These are phyloP conservation scores for Phytophthora sp. DNA, from an alignment of 352 stramenopile species.

Conservation along the genomic window DNA sequence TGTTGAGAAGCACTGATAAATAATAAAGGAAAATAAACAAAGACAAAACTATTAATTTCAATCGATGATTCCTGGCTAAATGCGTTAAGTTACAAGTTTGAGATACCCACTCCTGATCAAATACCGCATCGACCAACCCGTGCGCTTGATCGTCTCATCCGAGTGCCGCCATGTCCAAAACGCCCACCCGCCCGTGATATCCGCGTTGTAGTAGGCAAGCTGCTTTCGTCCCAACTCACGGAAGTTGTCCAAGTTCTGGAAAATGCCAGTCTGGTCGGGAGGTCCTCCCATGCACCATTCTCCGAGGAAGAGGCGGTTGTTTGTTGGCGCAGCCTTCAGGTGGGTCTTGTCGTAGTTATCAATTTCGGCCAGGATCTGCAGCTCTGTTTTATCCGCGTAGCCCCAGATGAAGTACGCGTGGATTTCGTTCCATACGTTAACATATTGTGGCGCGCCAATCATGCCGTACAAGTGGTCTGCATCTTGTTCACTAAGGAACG, in stretches of 20 bases:
- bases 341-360: constrained; percentile 26
- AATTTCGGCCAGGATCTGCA: constrained; percentile 14
- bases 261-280: constrained; percentile 17
- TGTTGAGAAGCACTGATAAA: no score
- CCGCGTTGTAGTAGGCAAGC: constrained; percentile 25
- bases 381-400: constrained; percentile 30
- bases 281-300: constrained; percentile 56
- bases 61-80: no score
- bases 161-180: constrained; percentile 60
- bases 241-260: constrained; percentile 29
- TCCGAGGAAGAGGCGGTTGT: constrained; percentile 40
- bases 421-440: constrained; percentile 65
- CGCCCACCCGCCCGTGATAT: constrained; percentile 34
- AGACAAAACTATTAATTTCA: no score
- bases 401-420: constrained; percentile 64
- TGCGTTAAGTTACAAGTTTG: no score
- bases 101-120: constrained; percentile 31
- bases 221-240: constrained; percentile 30
- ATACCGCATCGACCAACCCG: constrained; percentile 42
- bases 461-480: constrained; percentile 23
- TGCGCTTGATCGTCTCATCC: constrained; percentile 36
- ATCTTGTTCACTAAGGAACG: constrained; percentile 44
- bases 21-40: no score
- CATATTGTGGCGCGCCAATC: constrained; percentile 33
- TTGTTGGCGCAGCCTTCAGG: background rate